Percentiles rank a stretch among this genome's conserved stretches.
Evolutionary conservation across 2,329 filamentous ascomycete genomes (phyloP).

Genomic region (Xylariaceae sp.): DNA sequence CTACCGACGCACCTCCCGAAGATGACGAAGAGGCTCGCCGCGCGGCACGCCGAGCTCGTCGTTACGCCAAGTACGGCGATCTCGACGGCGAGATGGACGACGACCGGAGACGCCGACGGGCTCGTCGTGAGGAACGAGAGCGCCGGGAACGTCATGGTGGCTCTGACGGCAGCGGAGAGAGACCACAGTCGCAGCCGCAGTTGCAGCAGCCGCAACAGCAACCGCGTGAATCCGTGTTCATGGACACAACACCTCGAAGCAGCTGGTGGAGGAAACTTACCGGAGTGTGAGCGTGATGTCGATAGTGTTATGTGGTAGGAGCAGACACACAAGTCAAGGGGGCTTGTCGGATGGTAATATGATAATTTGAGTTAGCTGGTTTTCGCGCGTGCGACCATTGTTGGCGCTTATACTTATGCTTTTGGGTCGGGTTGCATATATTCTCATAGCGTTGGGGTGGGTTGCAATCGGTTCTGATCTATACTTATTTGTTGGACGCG

Average conservation of each 20-base stretch:
- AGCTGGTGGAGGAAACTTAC: conserved; percentile 65
- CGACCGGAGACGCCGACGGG: conserved; percentile 47
- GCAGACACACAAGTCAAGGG: neutral
- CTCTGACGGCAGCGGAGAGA: conserved; percentile 39
- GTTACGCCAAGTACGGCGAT: conserved; percentile 48
- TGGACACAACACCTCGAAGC: conserved; percentile 53
- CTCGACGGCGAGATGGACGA: conserved; percentile 46
- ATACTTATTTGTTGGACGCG: neutral
- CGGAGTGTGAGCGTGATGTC: conserved; percentile 29
- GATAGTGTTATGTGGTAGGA: neutral
- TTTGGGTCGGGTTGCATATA: neutral
- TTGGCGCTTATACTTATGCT: conserved; percentile 2
- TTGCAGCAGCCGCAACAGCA: conserved; percentile 2
- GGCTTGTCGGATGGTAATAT: neutral
- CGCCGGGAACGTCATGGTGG: conserved; percentile 39
- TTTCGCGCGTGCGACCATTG: neutral
- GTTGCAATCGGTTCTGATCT: neutral
- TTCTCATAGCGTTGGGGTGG: neutral
- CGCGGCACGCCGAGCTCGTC: conserved; percentile 50
- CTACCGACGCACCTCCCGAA: conserved; percentile 40
- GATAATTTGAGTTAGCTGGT: neutral
- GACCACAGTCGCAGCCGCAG: conserved; percentile 40
- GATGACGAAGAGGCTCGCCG: conserved; percentile 55
- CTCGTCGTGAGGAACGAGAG: conserved; percentile 48
- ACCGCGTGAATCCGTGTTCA: conserved; percentile 40